phyloP scores from a whole-genome alignment of 2,329 filamentous ascomycete species.

The Trichoderma gracile region DNA sequence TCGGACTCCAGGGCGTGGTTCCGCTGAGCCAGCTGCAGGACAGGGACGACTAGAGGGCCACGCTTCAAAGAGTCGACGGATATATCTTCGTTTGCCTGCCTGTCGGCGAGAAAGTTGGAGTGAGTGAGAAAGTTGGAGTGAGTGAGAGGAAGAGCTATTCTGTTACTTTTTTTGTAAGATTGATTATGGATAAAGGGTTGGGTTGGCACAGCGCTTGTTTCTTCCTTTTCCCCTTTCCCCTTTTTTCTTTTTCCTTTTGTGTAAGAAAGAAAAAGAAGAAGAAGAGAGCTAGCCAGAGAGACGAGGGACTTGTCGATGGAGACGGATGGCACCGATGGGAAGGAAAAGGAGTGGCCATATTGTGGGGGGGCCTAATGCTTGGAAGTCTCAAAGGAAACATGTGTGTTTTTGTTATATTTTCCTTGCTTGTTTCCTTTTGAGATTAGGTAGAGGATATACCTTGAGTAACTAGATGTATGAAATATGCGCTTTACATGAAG shows the following conservation, averaged over 20 bases:
- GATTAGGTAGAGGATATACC: slow-evolving; percentile 1
- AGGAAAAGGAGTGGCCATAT: slow-evolving; percentile 14
- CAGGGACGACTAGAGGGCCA: slow-evolving; percentile 22
- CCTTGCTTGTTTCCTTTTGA: slow-evolving; percentile 1
- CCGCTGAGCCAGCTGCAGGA: slow-evolving; percentile 45
- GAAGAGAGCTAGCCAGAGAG: background rate
- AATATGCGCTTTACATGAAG: background rate
- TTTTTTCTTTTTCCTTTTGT: background rate
- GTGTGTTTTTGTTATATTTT: background rate
- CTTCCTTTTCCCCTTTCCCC: background rate
- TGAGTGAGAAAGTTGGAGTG: background rate
- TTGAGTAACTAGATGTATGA: slow-evolving; percentile 24
- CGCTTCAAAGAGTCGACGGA: slow-evolving; percentile 24
- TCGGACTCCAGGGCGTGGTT: slow-evolving; percentile 50
- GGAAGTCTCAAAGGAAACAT: slow-evolving; percentile 20
- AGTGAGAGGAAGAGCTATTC: slow-evolving; percentile 2
- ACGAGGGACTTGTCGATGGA: slow-evolving; percentile 10
- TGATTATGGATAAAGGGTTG: slow-evolving; percentile 11
- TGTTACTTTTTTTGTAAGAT: slow-evolving; percentile 16
- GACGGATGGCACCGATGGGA: background rate
- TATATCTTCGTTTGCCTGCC: background rate
- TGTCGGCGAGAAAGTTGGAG: background rate
- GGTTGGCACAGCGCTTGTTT: slow-evolving; percentile 25
- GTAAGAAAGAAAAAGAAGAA: background rate
- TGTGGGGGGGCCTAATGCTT: slow-evolving; percentile 6